These are phyloP conservation scores for Lactifluus pinguis DNA, from an alignment of 768 basidiomycete genomes.

Conservation along the genomic window DNA sequence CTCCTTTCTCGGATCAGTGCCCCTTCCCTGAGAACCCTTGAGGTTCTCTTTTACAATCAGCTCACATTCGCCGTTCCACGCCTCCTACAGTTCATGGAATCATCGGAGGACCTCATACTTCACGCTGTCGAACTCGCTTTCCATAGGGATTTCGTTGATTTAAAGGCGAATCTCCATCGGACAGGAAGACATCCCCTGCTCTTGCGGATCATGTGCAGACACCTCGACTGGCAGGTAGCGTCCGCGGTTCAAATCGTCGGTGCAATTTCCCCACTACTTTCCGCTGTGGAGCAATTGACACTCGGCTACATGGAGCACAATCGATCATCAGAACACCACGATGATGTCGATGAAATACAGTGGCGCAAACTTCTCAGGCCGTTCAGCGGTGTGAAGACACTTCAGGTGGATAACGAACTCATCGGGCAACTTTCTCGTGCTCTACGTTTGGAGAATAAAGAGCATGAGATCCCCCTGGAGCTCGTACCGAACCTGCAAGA, in stretches of 20 bases:
- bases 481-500: no score
- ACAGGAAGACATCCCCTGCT: not conserved
- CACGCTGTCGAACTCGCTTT: not conserved
- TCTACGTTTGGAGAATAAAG: no score
- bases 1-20: not conserved
- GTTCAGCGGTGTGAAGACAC: no score
- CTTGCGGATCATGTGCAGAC: not conserved
- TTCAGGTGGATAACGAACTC: no score
- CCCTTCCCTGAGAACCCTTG: not conserved
- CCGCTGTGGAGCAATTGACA: not conserved
- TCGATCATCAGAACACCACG: not conserved
- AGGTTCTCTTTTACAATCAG: not conserved
- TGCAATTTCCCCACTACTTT: not conserved
- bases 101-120: not conserved
- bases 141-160: fast-evolving
- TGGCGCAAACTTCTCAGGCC: no score
- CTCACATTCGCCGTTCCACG: not conserved
- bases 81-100: not conserved
- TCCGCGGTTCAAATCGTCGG: not conserved
- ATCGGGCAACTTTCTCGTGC: no score
- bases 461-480: no score
- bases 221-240: not conserved
- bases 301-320: not conserved
- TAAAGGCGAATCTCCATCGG: not conserved
- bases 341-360: not conserved